Evolutionary conservation across 2,329 filamentous ascomycete genomes (phyloP).

Genomic region (Aureobasidium melanogenum): DNA sequence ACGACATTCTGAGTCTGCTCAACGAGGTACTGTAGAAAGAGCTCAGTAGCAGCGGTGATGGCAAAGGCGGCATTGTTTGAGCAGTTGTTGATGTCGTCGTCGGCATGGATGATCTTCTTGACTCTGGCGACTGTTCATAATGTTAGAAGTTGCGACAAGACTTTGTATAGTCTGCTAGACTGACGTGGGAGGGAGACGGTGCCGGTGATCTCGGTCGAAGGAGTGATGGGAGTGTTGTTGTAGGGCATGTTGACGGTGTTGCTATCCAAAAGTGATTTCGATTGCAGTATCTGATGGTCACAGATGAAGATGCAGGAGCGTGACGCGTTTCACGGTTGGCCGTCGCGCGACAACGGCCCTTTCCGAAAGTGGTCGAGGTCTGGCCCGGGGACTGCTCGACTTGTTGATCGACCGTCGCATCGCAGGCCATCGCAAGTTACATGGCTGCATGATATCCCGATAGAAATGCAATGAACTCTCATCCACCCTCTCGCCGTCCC

Average conservation of each 20-base stretch:
- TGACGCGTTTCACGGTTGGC: background rate
- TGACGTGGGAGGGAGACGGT: slow-evolving; percentile 76
- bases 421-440: background rate
- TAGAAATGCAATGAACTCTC: slow-evolving; percentile 1
- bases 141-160: background rate
- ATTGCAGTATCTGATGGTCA: background rate
- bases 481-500: slow-evolving; percentile 21
- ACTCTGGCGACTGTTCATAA: slow-evolving; percentile 72
- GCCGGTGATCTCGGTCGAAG: slow-evolving; percentile 73
- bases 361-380: slow-evolving; percentile 9
- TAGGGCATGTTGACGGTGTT: slow-evolving; percentile 60
- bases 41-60: slow-evolving; percentile 86
- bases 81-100: slow-evolving; percentile 76
- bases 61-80: slow-evolving; percentile 92
- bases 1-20: slow-evolving; percentile 79
- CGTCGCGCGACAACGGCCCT: slow-evolving; percentile 1
- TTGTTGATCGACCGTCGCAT: background rate
- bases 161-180: slow-evolving; percentile 27
- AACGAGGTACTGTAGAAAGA: slow-evolving; percentile 90
- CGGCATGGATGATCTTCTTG: slow-evolving; percentile 87
- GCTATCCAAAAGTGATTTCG: too few species aligned
- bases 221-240: slow-evolving; percentile 76
- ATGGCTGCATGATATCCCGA: background rate
- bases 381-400: background rate
- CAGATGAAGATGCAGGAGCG: background rate